Percentiles rank a stretch among this genome's conserved stretches.
Conservation (phyloP, 192 early-diverging fungal genomes). For the Kickxella alabastrina region DNA sequence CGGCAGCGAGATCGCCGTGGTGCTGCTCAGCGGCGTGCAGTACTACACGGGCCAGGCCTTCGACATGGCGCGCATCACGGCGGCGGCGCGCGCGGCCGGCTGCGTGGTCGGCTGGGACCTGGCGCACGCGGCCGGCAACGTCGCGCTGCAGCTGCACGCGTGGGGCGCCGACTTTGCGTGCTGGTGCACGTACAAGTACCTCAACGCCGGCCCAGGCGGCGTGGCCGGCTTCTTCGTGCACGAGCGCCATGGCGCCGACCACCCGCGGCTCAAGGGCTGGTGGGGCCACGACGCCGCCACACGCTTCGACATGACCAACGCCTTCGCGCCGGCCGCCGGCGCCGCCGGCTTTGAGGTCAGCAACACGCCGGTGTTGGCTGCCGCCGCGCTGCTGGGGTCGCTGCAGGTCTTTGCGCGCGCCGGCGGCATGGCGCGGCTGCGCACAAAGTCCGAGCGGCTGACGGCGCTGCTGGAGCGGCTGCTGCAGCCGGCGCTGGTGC, state of each 20-base stretch:
- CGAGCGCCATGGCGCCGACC: constrained; percentile 62
- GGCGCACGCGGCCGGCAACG: constrained; percentile 94
- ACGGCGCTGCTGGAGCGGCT: constrained; percentile 84
- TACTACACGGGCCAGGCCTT: constrained; percentile 93
- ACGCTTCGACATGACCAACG: constrained; percentile 86
- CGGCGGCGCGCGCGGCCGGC: constrained; percentile 74
- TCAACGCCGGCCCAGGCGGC: constrained; percentile 95
- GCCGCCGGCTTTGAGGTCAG: constrained; percentile 84
- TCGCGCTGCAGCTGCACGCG: constrained; percentile 81
- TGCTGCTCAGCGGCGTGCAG: constrained; percentile 87
- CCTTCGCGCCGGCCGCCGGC: constrained; percentile 73
- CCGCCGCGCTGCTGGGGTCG: constrained; percentile 69
- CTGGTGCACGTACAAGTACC: constrained; percentile 99
- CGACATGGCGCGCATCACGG: constrained; percentile 80
- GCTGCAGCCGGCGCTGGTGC: constrained; percentile 34
- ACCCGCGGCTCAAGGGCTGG: constrained; percentile 81
- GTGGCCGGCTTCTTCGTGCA: constrained; percentile 93
- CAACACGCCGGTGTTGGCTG: constrained; percentile 80
- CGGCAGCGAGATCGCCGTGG: constrained; percentile 76
- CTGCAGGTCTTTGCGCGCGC: constrained; percentile 78
- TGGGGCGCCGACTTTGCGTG: constrained; percentile 97
- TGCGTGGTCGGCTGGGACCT: constrained; percentile 93
- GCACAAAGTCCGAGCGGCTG: constrained; percentile 70
- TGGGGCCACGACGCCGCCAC: constrained; percentile 83
- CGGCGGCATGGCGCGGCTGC: constrained; percentile 58